phyloP scores from a whole-genome alignment of 306 rosid species.

The Medicago lupulina region DNA sequence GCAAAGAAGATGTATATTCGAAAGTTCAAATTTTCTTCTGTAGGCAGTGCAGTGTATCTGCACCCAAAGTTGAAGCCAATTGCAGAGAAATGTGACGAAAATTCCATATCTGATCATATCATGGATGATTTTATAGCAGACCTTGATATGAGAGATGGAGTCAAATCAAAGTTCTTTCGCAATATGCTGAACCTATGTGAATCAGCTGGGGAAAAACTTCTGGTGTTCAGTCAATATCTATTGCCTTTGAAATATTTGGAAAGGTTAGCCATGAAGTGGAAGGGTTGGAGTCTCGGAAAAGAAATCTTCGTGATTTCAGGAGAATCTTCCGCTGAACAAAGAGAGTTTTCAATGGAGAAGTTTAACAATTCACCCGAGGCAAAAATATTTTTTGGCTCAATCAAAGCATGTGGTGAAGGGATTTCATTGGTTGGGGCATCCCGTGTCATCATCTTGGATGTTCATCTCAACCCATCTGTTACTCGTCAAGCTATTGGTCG shows the following conservation, averaged over 20 bases:
- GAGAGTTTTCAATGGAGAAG: slow-evolving; percentile 84
- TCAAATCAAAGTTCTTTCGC: slow-evolving; percentile 79
- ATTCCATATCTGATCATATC: slow-evolving; percentile 48
- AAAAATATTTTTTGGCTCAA: slow-evolving; percentile 89
- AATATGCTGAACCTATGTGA: slow-evolving; percentile 69
- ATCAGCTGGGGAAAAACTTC: slow-evolving; percentile 74
- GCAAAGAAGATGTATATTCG: slow-evolving; percentile 47
- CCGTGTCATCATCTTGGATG: slow-evolving; percentile 76
- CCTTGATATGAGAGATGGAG: slow-evolving; percentile 71
- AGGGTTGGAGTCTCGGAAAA: slow-evolving; percentile 76
- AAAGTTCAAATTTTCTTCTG: slow-evolving; percentile 77
- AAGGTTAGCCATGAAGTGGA: slow-evolving; percentile 64
- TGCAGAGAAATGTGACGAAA: slow-evolving; percentile 59
- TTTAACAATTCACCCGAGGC: slow-evolving; percentile 80
- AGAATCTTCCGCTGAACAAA: slow-evolving; percentile 68
- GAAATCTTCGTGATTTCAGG: slow-evolving; percentile 91
- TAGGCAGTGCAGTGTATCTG: slow-evolving; percentile 83
- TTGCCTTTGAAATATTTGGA: slow-evolving; percentile 81
- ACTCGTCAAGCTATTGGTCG: slow-evolving; percentile 98
- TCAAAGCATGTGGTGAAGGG: slow-evolving; percentile 98
- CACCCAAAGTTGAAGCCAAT: slow-evolving; percentile 69
- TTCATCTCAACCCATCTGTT: slow-evolving; percentile 91
- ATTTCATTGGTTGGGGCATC: slow-evolving; percentile 97
- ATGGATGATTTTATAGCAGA: slow-evolving; percentile 66
- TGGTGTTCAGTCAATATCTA: slow-evolving; percentile 95